Evolutionary conservation across 192 early-diverging fungal species (phyloP).

Genomic region (Ambispora gerdemannii): DNA sequence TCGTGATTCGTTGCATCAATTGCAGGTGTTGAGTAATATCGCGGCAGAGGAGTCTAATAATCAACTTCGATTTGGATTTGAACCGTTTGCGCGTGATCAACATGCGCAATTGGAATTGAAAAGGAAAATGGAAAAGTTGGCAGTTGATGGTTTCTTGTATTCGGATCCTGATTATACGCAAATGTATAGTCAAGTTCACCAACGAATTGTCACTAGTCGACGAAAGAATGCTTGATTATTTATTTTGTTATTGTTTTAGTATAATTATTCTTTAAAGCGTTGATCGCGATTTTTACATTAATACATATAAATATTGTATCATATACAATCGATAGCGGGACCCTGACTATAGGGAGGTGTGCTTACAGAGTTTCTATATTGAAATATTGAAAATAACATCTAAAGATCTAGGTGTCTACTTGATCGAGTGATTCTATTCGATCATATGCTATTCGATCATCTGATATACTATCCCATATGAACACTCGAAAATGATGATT

Average conservation of each 20-base stretch:
- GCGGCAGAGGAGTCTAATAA: slow-evolving; percentile 38
- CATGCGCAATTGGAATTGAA: slow-evolving; percentile 37
- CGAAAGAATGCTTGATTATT: slow-evolving; percentile 4
- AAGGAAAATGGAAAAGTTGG: slow-evolving; percentile 42
- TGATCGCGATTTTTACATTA: no score
- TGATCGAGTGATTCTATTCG: no score
- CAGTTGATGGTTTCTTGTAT: slow-evolving; percentile 31
- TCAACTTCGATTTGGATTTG: slow-evolving; percentile 36
- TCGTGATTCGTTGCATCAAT: slow-evolving; percentile 23
- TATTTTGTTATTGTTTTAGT: neutral
- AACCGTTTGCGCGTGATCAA: slow-evolving; percentile 39
- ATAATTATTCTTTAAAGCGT: neutral
- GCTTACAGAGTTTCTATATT: no score
- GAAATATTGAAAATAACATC: no score
- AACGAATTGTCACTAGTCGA: slow-evolving; percentile 3
- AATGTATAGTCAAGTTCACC: slow-evolving; percentile 16
- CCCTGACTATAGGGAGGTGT: no score
- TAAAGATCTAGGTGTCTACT: no score
- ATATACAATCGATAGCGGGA: no score
- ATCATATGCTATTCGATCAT: slow-evolving; percentile 17
- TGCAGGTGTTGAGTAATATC: slow-evolving; percentile 40
- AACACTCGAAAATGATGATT: slow-evolving; percentile 74
- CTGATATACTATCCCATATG: slow-evolving; percentile 12
- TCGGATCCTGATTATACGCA: slow-evolving; percentile 20
- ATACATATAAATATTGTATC: no score